phyloP scores from a whole-genome alignment of 2,329 filamentous ascomycete genomes.

The Aspergillus fischeri region DNA sequence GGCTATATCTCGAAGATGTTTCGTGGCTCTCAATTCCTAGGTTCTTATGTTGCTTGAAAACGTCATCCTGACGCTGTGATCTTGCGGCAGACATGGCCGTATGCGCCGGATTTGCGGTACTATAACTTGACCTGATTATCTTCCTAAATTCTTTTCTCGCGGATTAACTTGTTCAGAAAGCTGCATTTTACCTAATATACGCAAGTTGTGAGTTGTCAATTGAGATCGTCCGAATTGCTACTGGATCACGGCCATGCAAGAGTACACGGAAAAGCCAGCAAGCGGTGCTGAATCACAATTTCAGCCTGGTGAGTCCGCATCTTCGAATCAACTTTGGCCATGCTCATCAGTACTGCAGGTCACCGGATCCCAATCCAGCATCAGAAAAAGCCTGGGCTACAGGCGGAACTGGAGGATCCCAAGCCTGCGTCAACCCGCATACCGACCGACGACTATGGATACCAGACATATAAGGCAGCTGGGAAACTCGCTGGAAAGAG shows the following conservation, averaged over 20 bases:
- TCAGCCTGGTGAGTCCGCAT: conserved; percentile 23
- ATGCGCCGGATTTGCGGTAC: background rate
- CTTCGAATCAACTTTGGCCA: background rate
- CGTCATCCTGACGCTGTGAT: background rate
- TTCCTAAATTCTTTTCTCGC: background rate
- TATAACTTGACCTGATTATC: background rate
- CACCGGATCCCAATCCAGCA: conserved; percentile 50
- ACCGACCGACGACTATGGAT: conserved; percentile 64
- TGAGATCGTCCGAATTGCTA: background rate
- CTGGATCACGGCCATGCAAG: conserved; percentile 10
- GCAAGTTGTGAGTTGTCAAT: background rate
- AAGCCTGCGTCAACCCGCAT: conserved; percentile 61
- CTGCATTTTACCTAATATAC: background rate
- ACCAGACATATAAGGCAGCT: conserved; percentile 68
- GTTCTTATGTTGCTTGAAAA: background rate
- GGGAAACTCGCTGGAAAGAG: conserved; percentile 72
- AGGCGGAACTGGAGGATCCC: conserved; percentile 53
- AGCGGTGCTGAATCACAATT: conserved; percentile 28
- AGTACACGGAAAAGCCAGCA: conserved; percentile 10
- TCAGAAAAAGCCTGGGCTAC: conserved; percentile 51
- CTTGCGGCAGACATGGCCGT: background rate
- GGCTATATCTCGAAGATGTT: background rate
- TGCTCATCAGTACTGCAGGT: conserved; percentile 30
- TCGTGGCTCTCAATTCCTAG: background rate
- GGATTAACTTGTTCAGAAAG: background rate